phyloP scores from a whole-genome alignment of 495 filamentous ascomycete genomes.

The Elasticomyces elasticus region DNA sequence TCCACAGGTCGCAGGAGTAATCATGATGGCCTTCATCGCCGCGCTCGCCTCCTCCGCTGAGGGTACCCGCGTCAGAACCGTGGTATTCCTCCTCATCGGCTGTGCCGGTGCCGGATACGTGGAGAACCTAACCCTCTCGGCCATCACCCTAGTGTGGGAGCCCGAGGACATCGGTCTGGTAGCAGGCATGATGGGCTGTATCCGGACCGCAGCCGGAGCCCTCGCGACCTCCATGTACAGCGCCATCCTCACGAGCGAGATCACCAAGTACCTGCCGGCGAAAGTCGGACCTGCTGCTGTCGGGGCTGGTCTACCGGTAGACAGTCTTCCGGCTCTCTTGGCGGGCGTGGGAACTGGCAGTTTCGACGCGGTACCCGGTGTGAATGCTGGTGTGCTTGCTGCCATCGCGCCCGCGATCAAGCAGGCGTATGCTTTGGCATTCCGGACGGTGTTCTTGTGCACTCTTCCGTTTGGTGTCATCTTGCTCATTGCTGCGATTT shows the following conservation, averaged over 20 bases:
- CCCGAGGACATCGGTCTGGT: slow-evolving; percentile 40
- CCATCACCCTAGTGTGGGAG: slow-evolving; percentile 25
- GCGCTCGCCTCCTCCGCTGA: slow-evolving; percentile 8
- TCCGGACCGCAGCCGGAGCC: slow-evolving; percentile 25
- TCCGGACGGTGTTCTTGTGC: slow-evolving; percentile 39
- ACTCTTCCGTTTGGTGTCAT: slow-evolving; percentile 40
- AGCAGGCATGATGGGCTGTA: slow-evolving; percentile 35
- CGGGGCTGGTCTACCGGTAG: slow-evolving; percentile 36
- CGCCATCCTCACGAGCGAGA: slow-evolving; percentile 34
- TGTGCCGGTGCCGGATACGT: slow-evolving; percentile 21
- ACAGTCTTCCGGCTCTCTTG: slow-evolving; percentile 35
- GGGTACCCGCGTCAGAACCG: slow-evolving; percentile 13
- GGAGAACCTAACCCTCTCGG: slow-evolving; percentile 26
- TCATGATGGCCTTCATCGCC: slow-evolving; percentile 15
- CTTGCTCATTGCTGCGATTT: slow-evolving; percentile 35
- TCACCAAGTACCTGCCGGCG: slow-evolving; percentile 31
- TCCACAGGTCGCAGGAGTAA: neutral
- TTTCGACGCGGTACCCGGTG: slow-evolving; percentile 36
- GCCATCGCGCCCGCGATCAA: slow-evolving; percentile 31
- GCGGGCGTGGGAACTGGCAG: slow-evolving; percentile 30
- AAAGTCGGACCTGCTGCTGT: slow-evolving; percentile 35
- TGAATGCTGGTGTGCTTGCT: slow-evolving; percentile 30
- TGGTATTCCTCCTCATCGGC: slow-evolving; percentile 20
- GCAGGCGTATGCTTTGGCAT: slow-evolving; percentile 36
- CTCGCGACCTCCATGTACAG: slow-evolving; percentile 38